Percentiles rank a stretch among this genome's conserved stretches.
phyloP scores from a whole-genome alignment of 2,329 filamentous ascomycete genomes.

The Arthrobotrys musiformis region DNA sequence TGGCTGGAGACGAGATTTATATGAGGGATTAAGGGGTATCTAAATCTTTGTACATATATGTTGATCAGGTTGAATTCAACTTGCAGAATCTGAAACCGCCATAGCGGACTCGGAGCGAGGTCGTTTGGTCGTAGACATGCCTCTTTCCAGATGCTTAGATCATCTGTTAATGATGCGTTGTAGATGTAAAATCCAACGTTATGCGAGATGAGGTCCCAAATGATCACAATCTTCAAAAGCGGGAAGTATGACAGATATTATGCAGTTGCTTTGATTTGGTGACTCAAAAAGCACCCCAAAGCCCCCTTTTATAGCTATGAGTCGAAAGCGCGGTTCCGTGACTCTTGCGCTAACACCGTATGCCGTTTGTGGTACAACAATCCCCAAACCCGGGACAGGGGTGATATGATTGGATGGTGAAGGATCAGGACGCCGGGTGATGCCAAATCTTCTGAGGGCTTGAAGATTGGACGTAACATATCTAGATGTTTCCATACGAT shows the following conservation, averaged over 20 bases:
- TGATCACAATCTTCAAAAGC: not conserved
- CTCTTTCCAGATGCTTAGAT: not conserved
- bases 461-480: conserved; percentile 2
- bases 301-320: conserved; percentile 19
- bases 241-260: conserved; percentile 19
- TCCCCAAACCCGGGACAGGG: not conserved
- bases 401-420: conserved; percentile 3
- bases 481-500: conserved; percentile 45
- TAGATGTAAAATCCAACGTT: conserved; percentile 39
- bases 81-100: conserved; percentile 25
- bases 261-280: conserved; percentile 6
- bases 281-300: conserved; percentile 14
- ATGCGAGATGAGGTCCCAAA: not conserved
- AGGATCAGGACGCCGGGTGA: conserved; percentile 1
- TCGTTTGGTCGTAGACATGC: not conserved
- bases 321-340: conserved; percentile 30
- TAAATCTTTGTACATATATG: not conserved
- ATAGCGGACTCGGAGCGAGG: not conserved
- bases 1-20: conserved; percentile 64
- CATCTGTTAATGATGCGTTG: conserved; percentile 18
- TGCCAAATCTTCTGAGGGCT: conserved; percentile 35
- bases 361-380: conserved; percentile 14
- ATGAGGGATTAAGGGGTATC: not conserved
- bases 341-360: conserved; percentile 39
- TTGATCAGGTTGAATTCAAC: not conserved